Base-by-base conservation (phyloP, 1,139 yeast species). In the Suhomyces taliae region DNA sequence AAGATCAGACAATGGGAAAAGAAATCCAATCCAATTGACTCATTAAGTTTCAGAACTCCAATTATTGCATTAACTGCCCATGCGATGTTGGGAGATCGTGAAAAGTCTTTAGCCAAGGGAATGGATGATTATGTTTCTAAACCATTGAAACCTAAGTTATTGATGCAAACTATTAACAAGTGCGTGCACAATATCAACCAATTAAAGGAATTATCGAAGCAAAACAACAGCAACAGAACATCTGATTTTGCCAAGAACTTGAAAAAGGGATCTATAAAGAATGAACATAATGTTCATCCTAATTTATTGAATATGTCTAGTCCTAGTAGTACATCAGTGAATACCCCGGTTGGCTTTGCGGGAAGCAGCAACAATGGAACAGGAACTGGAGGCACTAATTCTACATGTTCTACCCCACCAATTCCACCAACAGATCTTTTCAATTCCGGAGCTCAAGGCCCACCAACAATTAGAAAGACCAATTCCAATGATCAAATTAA, bases 101-200 rank as follows among this genome's bases (percentile, higher is more conserved):
- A 88, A 64, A 79, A 87, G 56, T 88, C 95, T 48, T 74, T 88
- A 66, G 87, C 87, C 49, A 90, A 90, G 40, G 95, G 90, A 48
- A 89, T 89, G 96, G 96, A 89, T 64, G 96, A 88, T 61, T 89
- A 89, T 63, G 81, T 89, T 41, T 85, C 93, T 14, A 89, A 89
- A 62, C 96, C 96, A 1, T 74, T 89, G 64, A 89, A 88, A 62
- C 96, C 96, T 1, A 85, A 87, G 53, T 70, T 88, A 52, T 72
- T 88, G 59, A 83, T 88, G 65, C 96, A 88, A 67, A 88, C 96
- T 4, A 88, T 88, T 51, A 83, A 85, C 57, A 88, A 88, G 64
- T 87, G 95, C 59, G 87, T 87, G 39, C 93, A 85, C 64, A 82
- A 82, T 56, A 79, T 82, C 57, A 78, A 74, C 56, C 85, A 80